Conservation (phyloP, 352 stramenopile species). For the Pythium insidiosum region DNA sequence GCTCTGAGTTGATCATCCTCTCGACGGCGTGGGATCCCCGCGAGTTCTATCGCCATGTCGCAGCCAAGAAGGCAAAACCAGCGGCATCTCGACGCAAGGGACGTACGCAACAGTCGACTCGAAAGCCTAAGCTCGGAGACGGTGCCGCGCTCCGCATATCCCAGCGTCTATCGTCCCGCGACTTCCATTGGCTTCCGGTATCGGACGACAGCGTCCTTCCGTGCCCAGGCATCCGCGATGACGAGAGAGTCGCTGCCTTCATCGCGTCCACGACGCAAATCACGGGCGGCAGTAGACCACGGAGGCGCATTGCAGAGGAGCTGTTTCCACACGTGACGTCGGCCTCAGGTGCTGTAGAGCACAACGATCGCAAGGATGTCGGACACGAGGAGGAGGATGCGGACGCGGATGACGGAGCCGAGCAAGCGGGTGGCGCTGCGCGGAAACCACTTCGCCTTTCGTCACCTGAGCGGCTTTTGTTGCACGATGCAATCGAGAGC, state of each 20-base stretch:
- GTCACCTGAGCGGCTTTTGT: constrained; percentile 24
- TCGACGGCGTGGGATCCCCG: constrained; percentile 36
- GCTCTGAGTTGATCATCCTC: constrained; percentile 50
- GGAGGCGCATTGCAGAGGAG: constrained; percentile 59
- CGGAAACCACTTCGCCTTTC: constrained; percentile 10
- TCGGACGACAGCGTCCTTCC: constrained; percentile 28
- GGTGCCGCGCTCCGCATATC: constrained; percentile 12
- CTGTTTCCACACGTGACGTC: constrained; percentile 62
- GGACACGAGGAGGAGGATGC: no score
- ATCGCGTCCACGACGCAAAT: constrained; percentile 48
- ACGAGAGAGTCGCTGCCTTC: constrained; percentile 42
- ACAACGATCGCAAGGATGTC: no score
- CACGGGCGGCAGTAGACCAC: constrained; percentile 51
- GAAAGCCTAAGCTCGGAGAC: constrained; percentile 12
- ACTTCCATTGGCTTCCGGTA: constrained; percentile 50
- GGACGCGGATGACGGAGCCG: no score
- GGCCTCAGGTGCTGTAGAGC: no score
- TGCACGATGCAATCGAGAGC: constrained; percentile 67
- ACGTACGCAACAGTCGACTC: constrained; percentile 15
- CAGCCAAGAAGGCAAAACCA: constrained; percentile 32
- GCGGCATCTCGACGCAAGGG: constrained; percentile 4
- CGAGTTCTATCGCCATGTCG: constrained; percentile 53
- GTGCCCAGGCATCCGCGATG: constrained; percentile 59
- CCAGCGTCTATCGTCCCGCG: constrained; percentile 41
- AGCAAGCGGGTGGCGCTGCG: no score